A percentile compares a stretch with the other conserved stretches of the same genome.
These are phyloP conservation scores for Dactylella cylindrospora DNA, from an alignment of 2,329 filamentous ascomycete species.

Conservation along the genomic window DNA sequence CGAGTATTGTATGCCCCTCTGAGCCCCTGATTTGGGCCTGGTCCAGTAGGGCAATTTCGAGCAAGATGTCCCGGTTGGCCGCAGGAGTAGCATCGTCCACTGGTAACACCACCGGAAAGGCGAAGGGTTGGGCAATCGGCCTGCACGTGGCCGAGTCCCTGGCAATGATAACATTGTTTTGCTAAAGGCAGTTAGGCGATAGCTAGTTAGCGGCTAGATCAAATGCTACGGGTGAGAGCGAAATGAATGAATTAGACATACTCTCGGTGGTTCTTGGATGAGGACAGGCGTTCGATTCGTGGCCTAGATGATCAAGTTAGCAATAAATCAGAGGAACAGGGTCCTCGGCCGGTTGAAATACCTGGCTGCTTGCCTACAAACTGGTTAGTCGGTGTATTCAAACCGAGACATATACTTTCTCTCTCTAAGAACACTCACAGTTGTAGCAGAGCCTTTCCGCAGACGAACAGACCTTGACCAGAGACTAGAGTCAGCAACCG, in stretches of 20 bases:
- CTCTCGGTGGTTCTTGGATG: conserved; percentile 92
- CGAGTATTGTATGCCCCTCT: conserved; percentile 60
- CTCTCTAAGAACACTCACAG: conserved; percentile 64
- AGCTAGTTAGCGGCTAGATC: conserved; percentile 11
- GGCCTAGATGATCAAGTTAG: conserved; percentile 57
- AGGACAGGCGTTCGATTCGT: conserved; percentile 97
- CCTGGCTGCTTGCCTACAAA: conserved; percentile 74
- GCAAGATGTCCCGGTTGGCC: conserved; percentile 83
- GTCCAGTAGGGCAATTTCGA: conserved; percentile 60
- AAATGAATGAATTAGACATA: conserved; percentile 52
- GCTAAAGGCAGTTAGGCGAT: conserved; percentile 56
- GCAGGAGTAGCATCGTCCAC: conserved; percentile 95
- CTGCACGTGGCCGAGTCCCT: conserved; percentile 96
- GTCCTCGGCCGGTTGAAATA: conserved; percentile 51
- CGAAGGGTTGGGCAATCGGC: conserved; percentile 97
- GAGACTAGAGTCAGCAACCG: not conserved
- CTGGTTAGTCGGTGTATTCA: not conserved
- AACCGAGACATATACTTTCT: not conserved
- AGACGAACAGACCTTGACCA: conserved; percentile 88
- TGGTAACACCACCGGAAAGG: conserved; percentile 74
- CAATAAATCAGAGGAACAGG: conserved; percentile 9
- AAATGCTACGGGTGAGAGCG: conserved; percentile 31
- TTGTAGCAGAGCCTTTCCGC: conserved; percentile 99
- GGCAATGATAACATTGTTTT: conserved; percentile 99
- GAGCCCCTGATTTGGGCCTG: conserved; percentile 60